Percentiles rank a stretch among this genome's conserved stretches.
These are phyloP conservation scores for Histomonas meleagridis DNA, from an alignment of 208 protist genomes.

Conservation along the genomic window DNA sequence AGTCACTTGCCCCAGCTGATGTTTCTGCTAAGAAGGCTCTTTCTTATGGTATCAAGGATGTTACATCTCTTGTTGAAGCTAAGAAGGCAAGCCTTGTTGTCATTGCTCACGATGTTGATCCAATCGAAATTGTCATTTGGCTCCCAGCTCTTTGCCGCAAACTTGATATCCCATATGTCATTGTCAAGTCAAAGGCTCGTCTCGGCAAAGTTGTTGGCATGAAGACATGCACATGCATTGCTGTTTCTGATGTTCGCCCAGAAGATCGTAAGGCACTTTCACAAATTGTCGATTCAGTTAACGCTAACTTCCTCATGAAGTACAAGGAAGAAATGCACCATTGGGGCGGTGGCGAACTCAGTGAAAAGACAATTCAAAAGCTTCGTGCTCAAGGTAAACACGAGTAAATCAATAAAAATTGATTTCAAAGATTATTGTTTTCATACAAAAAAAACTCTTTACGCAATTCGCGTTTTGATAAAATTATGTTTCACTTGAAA, in stretches of 20 bases:
- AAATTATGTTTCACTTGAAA: no score
- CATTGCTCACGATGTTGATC: slow-evolving; percentile 98
- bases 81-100: slow-evolving; percentile 95
- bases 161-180: slow-evolving; percentile 94
- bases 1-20: slow-evolving; percentile 53
- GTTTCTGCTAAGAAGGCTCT: slow-evolving; percentile 73
- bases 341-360: slow-evolving; percentile 30
- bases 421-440: no score
- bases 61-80: slow-evolving; percentile 86
- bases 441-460: no score
- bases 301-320: background rate
- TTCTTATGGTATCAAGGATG: slow-evolving; percentile 88
- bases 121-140: slow-evolving; percentile 95
- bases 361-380: slow-evolving; percentile 11
- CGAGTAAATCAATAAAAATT: no score
- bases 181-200: slow-evolving; percentile 94
- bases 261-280: slow-evolving; percentile 56
- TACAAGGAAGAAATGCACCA: slow-evolving; percentile 37
- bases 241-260: slow-evolving; percentile 77
- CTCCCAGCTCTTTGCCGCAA: slow-evolving; percentile 93
- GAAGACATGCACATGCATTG: slow-evolving; percentile 83
- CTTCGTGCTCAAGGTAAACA: slow-evolving; percentile 15
- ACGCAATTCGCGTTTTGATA: no score
- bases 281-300: slow-evolving; percentile 32
- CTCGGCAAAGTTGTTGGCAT: slow-evolving; percentile 84